Percentiles rank a stretch among this genome's conserved stretches.
phyloP scores from a whole-genome alignment of 1,139 yeast species.

The Eremothecium gossypii region DNA sequence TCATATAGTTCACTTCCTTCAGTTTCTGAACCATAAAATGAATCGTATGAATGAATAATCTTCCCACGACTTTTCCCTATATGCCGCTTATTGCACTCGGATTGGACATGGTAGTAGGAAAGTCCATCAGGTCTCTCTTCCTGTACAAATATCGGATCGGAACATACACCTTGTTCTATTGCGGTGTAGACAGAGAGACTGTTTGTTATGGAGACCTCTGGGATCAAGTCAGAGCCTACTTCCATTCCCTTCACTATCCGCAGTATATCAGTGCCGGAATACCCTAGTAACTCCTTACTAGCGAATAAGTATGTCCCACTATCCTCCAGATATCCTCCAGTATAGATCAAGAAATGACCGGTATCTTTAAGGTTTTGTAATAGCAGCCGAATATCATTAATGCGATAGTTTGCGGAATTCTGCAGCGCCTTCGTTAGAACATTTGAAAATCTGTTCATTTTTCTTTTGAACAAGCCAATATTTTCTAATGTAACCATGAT shows the following conservation, averaged over 20 bases:
- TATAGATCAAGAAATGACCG: constrained; percentile 71
- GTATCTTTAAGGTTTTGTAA: constrained; percentile 44
- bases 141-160: constrained; percentile 19
- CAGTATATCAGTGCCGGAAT: constrained; percentile 30
- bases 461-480: constrained; percentile 77
- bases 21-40: constrained; percentile 20
- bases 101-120: constrained; percentile 19
- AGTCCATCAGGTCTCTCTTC: constrained; percentile 20
- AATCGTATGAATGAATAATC: background rate
- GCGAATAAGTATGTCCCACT: constrained; percentile 45
- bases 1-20: constrained; percentile 31
- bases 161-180: constrained; percentile 17
- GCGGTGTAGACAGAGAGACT: constrained; percentile 27
- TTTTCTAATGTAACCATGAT: constrained; percentile 74
- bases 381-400: constrained; percentile 48
- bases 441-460: constrained; percentile 67
- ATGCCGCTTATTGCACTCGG: constrained; percentile 12
- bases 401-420: constrained; percentile 61
- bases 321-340: constrained; percentile 57
- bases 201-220: constrained; percentile 25
- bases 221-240: constrained; percentile 32
- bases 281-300: constrained; percentile 32
- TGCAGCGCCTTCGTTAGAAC: constrained; percentile 64
- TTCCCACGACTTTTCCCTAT: constrained; percentile 6
- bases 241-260: constrained; percentile 30